Percentiles rank a stretch among this genome's conserved stretches.
Conservation (phyloP, 352 stramenopile genomes). For the Lagenidium giganteum region DNA sequence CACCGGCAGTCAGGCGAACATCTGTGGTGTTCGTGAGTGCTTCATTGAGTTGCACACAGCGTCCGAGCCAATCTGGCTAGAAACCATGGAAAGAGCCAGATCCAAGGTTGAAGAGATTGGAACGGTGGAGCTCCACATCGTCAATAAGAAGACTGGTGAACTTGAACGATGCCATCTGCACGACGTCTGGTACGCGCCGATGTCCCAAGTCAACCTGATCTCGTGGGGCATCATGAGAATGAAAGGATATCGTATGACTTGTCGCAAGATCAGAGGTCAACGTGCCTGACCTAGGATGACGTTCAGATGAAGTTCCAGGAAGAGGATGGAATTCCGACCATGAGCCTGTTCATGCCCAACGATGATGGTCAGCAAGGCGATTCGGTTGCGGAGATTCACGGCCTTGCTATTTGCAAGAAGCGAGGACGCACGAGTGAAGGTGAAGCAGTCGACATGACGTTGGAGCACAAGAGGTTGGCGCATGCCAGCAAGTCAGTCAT, state of each 20-base stretch:
- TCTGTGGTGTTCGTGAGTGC: neutral
- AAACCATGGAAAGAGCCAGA: constrained; percentile 1
- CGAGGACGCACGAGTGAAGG: neutral
- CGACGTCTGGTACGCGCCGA: too few relatives aligned
- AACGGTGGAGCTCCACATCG: neutral
- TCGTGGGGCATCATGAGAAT: too few relatives aligned
- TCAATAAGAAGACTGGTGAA: too few relatives aligned
- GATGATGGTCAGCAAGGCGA: too few relatives aligned
- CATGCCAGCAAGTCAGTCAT: neutral
- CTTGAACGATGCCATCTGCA: too few relatives aligned
- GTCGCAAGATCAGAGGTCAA: neutral
- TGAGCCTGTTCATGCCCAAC: too few relatives aligned
- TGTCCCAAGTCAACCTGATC: too few relatives aligned
- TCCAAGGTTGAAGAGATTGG: neutral
- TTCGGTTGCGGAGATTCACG: too few relatives aligned
- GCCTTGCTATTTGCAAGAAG: too few relatives aligned
- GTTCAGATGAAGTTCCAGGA: neutral
- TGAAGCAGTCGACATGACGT: neutral
- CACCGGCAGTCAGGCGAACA: constrained; percentile 1
- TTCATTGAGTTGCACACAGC: neutral
- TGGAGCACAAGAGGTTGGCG: neutral
- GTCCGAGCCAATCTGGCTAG: neutral
- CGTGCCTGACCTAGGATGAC: neutral
- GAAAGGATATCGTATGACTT: too few relatives aligned
- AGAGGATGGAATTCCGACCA: neutral